Conservation (phyloP, 768 basidiomycete species). For the Exsudoporus frostii region DNA sequence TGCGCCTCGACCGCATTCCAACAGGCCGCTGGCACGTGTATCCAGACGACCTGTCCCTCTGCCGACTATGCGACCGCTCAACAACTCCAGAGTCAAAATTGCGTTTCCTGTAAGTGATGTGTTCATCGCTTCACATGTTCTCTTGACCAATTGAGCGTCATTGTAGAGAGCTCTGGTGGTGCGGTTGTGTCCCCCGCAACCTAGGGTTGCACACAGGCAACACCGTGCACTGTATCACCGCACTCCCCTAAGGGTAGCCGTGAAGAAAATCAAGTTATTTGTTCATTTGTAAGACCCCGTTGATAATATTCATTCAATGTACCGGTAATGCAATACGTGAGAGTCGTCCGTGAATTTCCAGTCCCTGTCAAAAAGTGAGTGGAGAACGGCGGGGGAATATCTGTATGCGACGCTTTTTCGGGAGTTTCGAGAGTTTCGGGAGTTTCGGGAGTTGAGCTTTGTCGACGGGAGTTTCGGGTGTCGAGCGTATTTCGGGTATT, state of each 20-base stretch:
- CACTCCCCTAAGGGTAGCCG: neutral
- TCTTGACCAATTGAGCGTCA: neutral
- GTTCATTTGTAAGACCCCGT: neutral
- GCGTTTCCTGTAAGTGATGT: conserved; percentile 21
- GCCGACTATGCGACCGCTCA: conserved; percentile 30
- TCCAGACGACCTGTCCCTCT: conserved; percentile 32
- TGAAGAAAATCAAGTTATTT: neutral
- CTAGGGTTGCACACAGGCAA: neutral
- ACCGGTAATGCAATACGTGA: neutral
- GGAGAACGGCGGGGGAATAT: too few species aligned
- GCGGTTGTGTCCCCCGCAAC: neutral
- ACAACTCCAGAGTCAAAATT: conserved; percentile 31
- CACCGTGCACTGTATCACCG: neutral
- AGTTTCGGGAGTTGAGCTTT: too few species aligned
- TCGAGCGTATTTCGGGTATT: too few species aligned
- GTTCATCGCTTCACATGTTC: neutral
- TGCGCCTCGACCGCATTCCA: conserved; percentile 41
- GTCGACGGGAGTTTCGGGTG: too few species aligned
- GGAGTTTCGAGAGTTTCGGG: too few species aligned
- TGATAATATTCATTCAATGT: neutral
- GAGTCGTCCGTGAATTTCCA: neutral
- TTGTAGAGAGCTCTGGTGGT: neutral
- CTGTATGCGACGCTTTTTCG: too few species aligned
- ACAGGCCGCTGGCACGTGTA: conserved; percentile 29
- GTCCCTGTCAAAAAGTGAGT: neutral